Evolutionary conservation across 257 asterid species (phyloP), one percentile per base, ranked within the genome.

Genomic region (Henckelia pumila): DNA sequence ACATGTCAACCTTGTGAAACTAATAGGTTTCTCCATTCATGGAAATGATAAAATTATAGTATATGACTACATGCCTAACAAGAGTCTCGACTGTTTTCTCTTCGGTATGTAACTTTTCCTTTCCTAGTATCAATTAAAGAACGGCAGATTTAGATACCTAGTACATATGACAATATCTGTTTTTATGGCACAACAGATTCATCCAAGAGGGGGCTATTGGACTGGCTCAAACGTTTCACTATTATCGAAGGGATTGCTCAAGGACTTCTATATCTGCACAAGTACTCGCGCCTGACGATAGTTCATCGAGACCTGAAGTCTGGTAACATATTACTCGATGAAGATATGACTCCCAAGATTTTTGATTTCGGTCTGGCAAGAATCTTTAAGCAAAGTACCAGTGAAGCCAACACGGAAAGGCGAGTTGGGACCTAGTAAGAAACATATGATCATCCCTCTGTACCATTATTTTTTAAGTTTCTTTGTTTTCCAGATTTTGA

Each of bases 341-440:
- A 84, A 16, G 80, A 83, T 63, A 79, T 88, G 94, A 80, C 52
- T 25, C 91, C 91, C 6, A 84, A 84, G 79, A 86, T 88, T 66
- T 80, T 89, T 4, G 88, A 88, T 75, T 86, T 88, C 59, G 89
- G 94, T 5, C 84, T 84, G 67, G 92, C 90, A 14, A 79, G 88
- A 69, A 83, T 84, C 67, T 79, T 85, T 56, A 78, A 74, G 59
- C 85, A 75, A 67, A 75, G 79, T 23, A 69, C 50, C 10, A 62
- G 62, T 2, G 88, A 81, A 67, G 92, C 83, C 33, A 81, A 77
- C 71, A 82, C 89, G 50, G 68, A 78, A 8, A 84, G 82, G 61
- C 75, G 79, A 19, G 89, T 76, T 0, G 88, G 92, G 49, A 88
- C 92, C 62, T 79, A 72, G 92, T 88, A 77, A 78, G 90, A 74